Evolutionary conservation across 169 alveolate species (phyloP), one percentile per base, ranked within the genome.

Genomic region (Plasmodium billcollinsi): DNA sequence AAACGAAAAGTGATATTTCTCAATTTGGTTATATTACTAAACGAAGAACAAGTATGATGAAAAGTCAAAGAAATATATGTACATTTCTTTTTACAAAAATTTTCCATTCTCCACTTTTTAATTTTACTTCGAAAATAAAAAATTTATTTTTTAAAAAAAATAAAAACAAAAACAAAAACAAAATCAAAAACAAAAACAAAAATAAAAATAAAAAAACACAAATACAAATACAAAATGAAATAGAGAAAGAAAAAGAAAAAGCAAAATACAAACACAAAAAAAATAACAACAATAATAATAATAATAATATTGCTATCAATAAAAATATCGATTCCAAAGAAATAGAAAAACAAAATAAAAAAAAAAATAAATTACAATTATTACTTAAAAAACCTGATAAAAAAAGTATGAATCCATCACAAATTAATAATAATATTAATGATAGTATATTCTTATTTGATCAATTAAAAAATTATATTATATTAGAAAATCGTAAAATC

Each of bases 381-480:
- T 70, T 83, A 47, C 15, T 83, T 56, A 83, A 83, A 45, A 83
- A 83, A 56, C n/a, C 47, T 14, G 83, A 70, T 12, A 83, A 69
- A 67, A 70, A 69, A 43, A 47, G 4, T 5, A 12, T 21, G 15
- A 18, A 26, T 2, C 9, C 85, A 1, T 50, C 63, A n/a, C 86
- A 83, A 18, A 20, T 69, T 61, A 24, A 69, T 14, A 33, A 33
- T 33, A 67, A 59, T 29, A 3, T 83, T 20, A 8, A 50, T 61
- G 85, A 83, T 29, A 83, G 67, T 12, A 29, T 69, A 59, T 83
- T 70, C 39, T 50, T 83, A 43, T 83, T 83, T 70, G 61, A 49
- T 26, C 73, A 83, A 21, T 72, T 83, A 58, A 83, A 69, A 70
- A 83, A 59, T 70, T 83, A 83, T 73, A 67, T 83, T 33, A 8